A percentile compares a stretch with the other conserved stretches of the same genome.
These are phyloP conservation scores for Aphanomyces cochlioides DNA, from an alignment of 352 stramenopile genomes.

Conservation along the genomic window DNA sequence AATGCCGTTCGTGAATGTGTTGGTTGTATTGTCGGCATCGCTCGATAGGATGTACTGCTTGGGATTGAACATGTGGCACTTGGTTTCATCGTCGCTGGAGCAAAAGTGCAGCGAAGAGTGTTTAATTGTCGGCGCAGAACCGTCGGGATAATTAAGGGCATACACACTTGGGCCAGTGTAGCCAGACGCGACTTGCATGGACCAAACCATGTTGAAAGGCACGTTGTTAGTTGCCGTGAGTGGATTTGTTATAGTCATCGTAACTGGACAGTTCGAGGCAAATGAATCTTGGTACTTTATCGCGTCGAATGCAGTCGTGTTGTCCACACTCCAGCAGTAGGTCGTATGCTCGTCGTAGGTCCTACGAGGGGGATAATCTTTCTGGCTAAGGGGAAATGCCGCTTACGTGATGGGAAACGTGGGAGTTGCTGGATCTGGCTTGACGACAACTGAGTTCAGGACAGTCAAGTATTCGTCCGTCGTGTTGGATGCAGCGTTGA, in stretches of 20 bases:
- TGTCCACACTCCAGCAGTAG: constrained; percentile 20
- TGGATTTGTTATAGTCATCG: not conserved
- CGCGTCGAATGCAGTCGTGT: constrained; percentile 10
- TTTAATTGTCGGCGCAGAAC: not conserved
- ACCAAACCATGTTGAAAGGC: constrained; percentile 12
- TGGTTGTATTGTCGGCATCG: not conserved
- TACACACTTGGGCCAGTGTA: constrained; percentile 15
- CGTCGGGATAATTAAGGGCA: not conserved
- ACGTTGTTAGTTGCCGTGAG: constrained; percentile 8
- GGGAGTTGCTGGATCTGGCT: not conserved
- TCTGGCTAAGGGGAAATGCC: not conserved
- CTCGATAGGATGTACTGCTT: constrained; percentile 7
- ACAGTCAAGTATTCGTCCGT: constrained; percentile 5
- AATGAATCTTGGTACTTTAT: constrained; percentile 8
- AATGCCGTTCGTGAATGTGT: not conserved
- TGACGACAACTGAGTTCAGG: not conserved
- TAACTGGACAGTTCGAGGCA: constrained; percentile 9
- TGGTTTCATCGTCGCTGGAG: constrained; percentile 13
- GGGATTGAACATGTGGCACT: constrained; percentile 26
- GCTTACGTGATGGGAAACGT: not conserved
- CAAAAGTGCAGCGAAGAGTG: constrained; percentile 23
- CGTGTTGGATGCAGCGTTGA: not conserved
- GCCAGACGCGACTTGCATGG: not conserved
- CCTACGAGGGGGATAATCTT: not conserved
- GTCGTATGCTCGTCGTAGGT: constrained; percentile 17